phyloP scores from a whole-genome alignment of 2,329 filamentous ascomycete species.

The Xylaria sp. region DNA sequence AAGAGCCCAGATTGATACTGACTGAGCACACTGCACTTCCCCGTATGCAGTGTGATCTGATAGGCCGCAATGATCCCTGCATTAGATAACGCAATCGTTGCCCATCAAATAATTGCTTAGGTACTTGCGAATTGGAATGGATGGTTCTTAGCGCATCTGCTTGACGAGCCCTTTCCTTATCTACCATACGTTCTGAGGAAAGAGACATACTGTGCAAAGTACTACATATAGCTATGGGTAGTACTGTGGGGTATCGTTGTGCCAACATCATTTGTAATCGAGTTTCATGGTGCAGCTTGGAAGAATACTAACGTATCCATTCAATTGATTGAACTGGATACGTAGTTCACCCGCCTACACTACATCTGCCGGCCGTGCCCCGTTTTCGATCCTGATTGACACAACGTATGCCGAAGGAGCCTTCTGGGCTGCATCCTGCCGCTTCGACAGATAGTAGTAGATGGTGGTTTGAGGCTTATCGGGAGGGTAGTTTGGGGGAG shows the following conservation, averaged over 20 bases:
- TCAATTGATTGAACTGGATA: background rate
- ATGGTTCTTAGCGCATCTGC: background rate
- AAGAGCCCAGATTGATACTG: background rate
- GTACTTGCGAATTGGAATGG: background rate
- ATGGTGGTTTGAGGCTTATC: slow-evolving; percentile 25
- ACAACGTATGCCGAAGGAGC: slow-evolving; percentile 30
- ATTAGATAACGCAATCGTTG: slow-evolving; percentile 22
- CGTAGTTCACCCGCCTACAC: background rate
- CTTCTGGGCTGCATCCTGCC: slow-evolving; percentile 32
- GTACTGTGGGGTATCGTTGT: background rate
- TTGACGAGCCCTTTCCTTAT: slow-evolving; percentile 10
- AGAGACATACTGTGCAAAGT: background rate
- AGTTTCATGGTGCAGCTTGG: background rate
- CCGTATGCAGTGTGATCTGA: background rate
- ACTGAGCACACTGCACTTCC: background rate
- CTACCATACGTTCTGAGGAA: background rate
- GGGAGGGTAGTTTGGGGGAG: background rate
- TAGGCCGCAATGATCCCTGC: slow-evolving; percentile 18
- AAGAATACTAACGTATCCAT: background rate
- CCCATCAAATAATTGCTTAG: background rate
- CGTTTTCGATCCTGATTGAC: slow-evolving; percentile 5
- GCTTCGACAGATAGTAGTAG: slow-evolving; percentile 22
- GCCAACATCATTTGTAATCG: background rate
- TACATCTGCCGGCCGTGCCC: slow-evolving; percentile 7
- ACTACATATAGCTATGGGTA: too few species aligned